A percentile compares a stretch with the other conserved stretches of the same genome.
Conservation (phyloP, 176 grass and related monocot genomes). For the Ensete ventricosum region DNA sequence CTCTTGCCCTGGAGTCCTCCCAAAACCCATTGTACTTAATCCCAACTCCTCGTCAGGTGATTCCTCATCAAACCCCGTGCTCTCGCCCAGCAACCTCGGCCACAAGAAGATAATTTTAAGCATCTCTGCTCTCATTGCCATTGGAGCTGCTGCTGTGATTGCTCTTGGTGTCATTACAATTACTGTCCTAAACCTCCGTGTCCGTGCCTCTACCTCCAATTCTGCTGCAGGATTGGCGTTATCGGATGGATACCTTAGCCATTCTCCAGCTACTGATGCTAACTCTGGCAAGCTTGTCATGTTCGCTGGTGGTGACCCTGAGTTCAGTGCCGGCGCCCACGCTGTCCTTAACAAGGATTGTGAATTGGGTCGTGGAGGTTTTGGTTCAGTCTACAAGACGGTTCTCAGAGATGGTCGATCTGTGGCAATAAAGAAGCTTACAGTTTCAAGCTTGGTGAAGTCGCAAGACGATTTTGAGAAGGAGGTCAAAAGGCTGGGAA, state of each 20-base stretch:
- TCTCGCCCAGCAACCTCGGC: constrained; percentile 21
- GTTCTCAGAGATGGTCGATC: constrained; percentile 59
- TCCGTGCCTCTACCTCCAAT: constrained; percentile 31
- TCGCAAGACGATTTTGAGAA: constrained; percentile 93
- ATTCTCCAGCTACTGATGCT: constrained; percentile 81
- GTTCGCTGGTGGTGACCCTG: constrained; percentile 74
- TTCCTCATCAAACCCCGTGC: constrained; percentile 23
- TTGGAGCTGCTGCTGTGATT: constrained; percentile 78
- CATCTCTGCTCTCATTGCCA: constrained; percentile 90
- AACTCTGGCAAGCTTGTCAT: constrained; percentile 85
- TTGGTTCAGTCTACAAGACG: constrained; percentile 83
- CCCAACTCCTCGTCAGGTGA: constrained; percentile 40
- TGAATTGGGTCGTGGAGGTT: constrained; percentile 90
- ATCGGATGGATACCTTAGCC: constrained; percentile 81
- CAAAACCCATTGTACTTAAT: constrained; percentile 92
- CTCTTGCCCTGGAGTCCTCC: constrained; percentile 63
- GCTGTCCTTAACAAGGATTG: constrained; percentile 97
- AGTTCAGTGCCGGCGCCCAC: constrained; percentile 79
- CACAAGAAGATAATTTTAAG: constrained; percentile 94
- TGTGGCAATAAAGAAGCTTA: constrained; percentile 92
- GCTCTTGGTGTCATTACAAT: constrained; percentile 80
- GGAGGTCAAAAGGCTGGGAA: constrained; percentile 81
- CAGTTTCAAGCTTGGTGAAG: constrained; percentile 93
- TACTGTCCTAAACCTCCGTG: constrained; percentile 76
- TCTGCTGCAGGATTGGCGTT: constrained; percentile 45